Evolutionary conservation across 257 asterid genomes (phyloP).

Genomic region (Scutellaria barbata): DNA sequence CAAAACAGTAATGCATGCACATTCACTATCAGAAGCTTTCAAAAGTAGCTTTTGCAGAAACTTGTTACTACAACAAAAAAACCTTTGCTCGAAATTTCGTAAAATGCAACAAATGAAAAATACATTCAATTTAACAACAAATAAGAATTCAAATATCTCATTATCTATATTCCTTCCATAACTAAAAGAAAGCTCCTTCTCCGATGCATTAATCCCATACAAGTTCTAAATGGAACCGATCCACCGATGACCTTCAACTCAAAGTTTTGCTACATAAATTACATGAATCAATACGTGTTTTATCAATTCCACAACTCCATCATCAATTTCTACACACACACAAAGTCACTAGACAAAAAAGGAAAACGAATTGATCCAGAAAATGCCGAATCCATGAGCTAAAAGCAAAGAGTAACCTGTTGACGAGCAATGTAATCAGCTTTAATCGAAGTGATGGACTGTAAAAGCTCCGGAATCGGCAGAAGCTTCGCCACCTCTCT

Average conservation of each 20-base stretch:
- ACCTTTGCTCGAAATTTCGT: too few species aligned
- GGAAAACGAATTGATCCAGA: background rate
- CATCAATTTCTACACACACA: conserved; percentile 4
- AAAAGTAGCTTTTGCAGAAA: background rate
- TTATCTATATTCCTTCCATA: too few species aligned
- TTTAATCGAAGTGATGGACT: conserved; percentile 83
- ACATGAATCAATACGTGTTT: background rate
- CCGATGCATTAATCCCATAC: conserved; percentile 9
- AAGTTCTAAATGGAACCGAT: conserved; percentile 4
- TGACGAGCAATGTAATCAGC: conserved; percentile 93
- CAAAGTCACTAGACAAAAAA: background rate
- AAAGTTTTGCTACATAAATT: conserved; percentile 2
- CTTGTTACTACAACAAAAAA: too few species aligned
- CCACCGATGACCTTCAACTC: conserved; percentile 9
- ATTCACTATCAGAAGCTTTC: background rate
- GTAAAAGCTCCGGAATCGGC: conserved; percentile 89
- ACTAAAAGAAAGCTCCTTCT: background rate
- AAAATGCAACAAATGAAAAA: background rate
- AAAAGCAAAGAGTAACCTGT: conserved; percentile 54
- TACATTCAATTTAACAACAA: background rate
- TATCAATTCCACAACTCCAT: conserved; percentile 22
- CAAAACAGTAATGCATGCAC: background rate
- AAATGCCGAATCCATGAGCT: conserved; percentile 18
- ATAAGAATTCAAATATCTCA: background rate
- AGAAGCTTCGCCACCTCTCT: conserved; percentile 94